phyloP scores from a whole-genome alignment of 331 rosid species.

The Ulmus americana region DNA sequence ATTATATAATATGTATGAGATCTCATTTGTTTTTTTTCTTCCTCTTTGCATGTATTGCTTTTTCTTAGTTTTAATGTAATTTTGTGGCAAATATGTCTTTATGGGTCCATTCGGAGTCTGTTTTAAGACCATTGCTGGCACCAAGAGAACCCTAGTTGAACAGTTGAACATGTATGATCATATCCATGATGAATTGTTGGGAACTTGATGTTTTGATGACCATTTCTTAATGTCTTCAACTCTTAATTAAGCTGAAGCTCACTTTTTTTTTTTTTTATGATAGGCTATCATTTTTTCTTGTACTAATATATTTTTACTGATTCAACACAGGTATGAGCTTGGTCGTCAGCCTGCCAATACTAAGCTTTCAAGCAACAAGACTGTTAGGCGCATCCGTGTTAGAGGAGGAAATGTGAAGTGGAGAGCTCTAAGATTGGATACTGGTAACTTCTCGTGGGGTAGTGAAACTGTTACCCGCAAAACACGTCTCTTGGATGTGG shows the following conservation, averaged over 20 bases:
- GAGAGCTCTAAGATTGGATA: slow-evolving; percentile 45
- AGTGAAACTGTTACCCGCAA: slow-evolving; percentile 36
- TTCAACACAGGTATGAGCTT: slow-evolving; percentile 32
- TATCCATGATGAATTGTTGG: too few relatives aligned
- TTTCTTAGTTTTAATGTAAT: too few relatives aligned
- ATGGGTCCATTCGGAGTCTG: too few relatives aligned
- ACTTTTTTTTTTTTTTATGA: too few relatives aligned
- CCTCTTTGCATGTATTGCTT: neutral
- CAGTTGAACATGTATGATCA: too few relatives aligned
- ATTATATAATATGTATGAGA: too few relatives aligned
- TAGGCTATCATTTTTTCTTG: neutral
- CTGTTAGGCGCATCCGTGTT: slow-evolving; percentile 35
- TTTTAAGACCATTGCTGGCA: too few relatives aligned
- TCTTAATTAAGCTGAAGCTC: too few relatives aligned
- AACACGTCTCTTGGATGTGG: slow-evolving; percentile 40
- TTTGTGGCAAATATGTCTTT: too few relatives aligned
- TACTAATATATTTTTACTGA: neutral
- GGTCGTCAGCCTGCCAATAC: slow-evolving; percentile 42
- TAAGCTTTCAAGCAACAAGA: slow-evolving; percentile 42
- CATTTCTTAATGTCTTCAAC: too few relatives aligned
- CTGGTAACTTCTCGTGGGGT: slow-evolving; percentile 43
- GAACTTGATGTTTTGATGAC: too few relatives aligned
- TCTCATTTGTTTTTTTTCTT: neutral
- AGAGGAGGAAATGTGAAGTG: slow-evolving; percentile 45
- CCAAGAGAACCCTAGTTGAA: too few relatives aligned